These are phyloP conservation scores for Rickenella mellea DNA, from an alignment of 768 basidiomycete genomes.

Conservation along the genomic window DNA sequence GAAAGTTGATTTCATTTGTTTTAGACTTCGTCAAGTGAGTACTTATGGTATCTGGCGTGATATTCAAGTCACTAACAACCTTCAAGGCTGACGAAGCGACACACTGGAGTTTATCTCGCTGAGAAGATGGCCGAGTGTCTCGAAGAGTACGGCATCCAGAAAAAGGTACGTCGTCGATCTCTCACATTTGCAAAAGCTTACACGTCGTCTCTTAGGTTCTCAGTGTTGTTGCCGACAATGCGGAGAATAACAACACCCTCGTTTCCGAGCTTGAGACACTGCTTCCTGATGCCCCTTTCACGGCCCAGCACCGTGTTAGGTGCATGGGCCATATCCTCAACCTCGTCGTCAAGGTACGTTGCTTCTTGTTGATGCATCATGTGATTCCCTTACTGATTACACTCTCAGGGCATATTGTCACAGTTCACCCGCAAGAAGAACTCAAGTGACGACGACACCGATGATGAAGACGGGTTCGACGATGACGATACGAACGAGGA, in stretches of 20 bases:
- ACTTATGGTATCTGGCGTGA: too few relatives aligned
- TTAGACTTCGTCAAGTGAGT: constrained; percentile 15
- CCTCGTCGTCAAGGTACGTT: constrained; percentile 13
- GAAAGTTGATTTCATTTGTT: constrained; percentile 10
- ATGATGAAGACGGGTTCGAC: not conserved
- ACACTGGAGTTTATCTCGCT: constrained; percentile 2
- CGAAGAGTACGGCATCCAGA: constrained; percentile 1
- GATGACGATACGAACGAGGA: not conserved
- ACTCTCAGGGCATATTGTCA: constrained; percentile 15
- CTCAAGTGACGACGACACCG: constrained; percentile 3
- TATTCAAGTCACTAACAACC: too few relatives aligned
- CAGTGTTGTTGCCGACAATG: too few relatives aligned
- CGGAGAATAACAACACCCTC: not conserved
- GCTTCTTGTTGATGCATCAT: not conserved
- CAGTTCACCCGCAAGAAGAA: constrained; percentile 6
- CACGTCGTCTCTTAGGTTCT: not conserved
- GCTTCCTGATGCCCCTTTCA: not conserved
- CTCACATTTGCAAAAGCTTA: not conserved
- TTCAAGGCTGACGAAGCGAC: too few relatives aligned
- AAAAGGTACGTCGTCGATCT: not conserved
- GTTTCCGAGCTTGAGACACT: not conserved
- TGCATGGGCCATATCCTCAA: constrained; percentile 13
- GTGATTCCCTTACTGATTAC: not conserved
- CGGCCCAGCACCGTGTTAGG: constrained; percentile 8
- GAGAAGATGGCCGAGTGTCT: constrained; percentile 1